Evolutionary conservation across 345 rosid genomes (phyloP), one percentile per base, ranked within the genome.

Genomic region (Moringa oleifera): DNA sequence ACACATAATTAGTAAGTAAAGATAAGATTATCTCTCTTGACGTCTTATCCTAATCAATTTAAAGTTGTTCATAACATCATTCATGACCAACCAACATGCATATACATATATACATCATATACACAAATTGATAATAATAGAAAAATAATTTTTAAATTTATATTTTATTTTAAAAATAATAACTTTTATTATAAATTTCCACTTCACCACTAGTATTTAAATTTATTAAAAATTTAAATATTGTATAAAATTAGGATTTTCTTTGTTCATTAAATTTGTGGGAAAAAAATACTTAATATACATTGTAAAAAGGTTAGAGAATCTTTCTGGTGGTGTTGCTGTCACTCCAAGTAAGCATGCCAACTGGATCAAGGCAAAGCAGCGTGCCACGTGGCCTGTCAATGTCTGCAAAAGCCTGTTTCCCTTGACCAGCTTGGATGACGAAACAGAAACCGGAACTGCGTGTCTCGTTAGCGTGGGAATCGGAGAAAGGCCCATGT

Each of bases 361-460:
- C 20, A 50, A 62, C 66, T 19, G 57, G 56, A 28, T 3, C 0
- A 15, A 33, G 51, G 2, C 19, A n/a, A n/a, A n/a, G n/a, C 19
- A 2, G 20, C 0, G 0, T 10, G 11, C 21, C 68, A 66, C 68
- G 65, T 52, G 58, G 51, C 36, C 11, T 0, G 0, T 2, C 16
- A 4, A 19, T 24, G 33, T 23, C 0, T 20, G 47, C 8, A 31
- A 8, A 25, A n/a, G 5, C 9, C 8, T 7, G 37, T 21, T 24
- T 67, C 23, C 20, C 16, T 24, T 45, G 31, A 15, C 20, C 52
- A 9, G n/a, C 0, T 6, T 13, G 63, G 66, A 28, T 63, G 79
- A 75, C 79, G 70, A 58, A 2, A 63, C 63, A 66, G 7, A n/a
- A 55, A 55, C 70, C 55, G 23, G 73, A 71, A 67, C 70, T 57